Base-by-base conservation (phyloP, 768 basidiomycete genomes). In the Tulasnella sp. region DNA sequence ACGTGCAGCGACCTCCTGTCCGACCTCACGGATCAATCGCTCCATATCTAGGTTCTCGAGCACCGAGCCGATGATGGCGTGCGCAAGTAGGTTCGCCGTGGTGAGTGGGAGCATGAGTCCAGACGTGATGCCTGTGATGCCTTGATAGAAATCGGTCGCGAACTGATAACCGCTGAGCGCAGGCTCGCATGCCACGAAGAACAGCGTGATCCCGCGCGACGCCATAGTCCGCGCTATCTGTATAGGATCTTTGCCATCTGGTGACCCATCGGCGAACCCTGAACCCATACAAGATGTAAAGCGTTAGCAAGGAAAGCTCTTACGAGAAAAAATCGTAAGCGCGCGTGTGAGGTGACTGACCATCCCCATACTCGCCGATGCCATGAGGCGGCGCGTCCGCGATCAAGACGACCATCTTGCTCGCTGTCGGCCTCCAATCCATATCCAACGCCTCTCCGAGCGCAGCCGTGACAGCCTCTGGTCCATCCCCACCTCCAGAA, bases 21-120 rank as follows among this genome's bases (percentile, higher is more conserved):
- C 94, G 50, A 98, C 92, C 72, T 98, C 94, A 38, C 83, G 82
- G 59, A 98, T 91, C 41, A 98, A 78, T 29, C 92, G 81, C 67
- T 98, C 94, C 94, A 98, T 94, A 70, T 98, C 94, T 61, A 97
- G 82, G 67, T 97, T 96, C 74, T 98, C 94, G 27, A 98, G 78
- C 44, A 97, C 93, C 69, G 89, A 90, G 31, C 92, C 94, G 58
- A 93, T 92, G 60, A 98, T 98, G 29, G 94, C 94, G 67, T 94
- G 91, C 17, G 93, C 82, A 49, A 98, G 82, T 38, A 96, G 79
- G 70, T 92, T 88, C 49, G 94, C 94, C 21, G 92, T 97, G 11
- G 92, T 93, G 50, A 98, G 77, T 2, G 94, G 94, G 7, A 98
- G 79, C 91, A 97, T 96, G 53, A 93, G 78, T 12, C 93, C 94